These are phyloP conservation scores for Venturia asperata DNA, from an alignment of 2,329 filamentous ascomycete genomes.

Conservation along the genomic window DNA sequence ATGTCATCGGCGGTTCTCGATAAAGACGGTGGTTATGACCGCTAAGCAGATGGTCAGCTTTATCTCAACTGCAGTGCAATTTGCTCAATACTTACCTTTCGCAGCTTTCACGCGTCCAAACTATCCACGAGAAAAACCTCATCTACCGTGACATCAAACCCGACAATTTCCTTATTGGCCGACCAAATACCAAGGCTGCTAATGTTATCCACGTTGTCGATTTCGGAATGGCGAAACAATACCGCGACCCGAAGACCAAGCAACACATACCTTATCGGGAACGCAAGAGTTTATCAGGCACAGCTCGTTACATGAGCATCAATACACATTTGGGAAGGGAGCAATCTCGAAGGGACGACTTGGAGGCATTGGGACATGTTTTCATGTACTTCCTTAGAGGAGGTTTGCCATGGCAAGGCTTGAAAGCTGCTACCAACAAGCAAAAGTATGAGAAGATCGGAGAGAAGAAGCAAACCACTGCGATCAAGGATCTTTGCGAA, in stretches of 20 bases:
- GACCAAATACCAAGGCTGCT: constrained; percentile 84
- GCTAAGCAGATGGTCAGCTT: constrained; percentile 87
- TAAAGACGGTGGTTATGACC: constrained; percentile 98
- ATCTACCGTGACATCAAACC: constrained; percentile 99
- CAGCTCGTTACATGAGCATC: constrained; percentile 98
- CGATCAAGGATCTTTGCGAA: constrained; percentile 94
- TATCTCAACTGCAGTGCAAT: neutral
- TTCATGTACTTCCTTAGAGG: constrained; percentile 64
- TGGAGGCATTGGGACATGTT: constrained; percentile 72
- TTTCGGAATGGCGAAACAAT: constrained; percentile 99
- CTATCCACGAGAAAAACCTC: constrained; percentile 97
- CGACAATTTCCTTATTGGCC: constrained; percentile 96
- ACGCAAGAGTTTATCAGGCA: constrained; percentile 92
- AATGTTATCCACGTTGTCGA: constrained; percentile 98
- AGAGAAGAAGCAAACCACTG: constrained; percentile 98
- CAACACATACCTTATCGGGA: constrained; percentile 98
- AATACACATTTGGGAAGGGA: constrained; percentile 96
- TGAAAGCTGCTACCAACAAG: constrained; percentile 68
- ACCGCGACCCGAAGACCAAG: constrained; percentile 96
- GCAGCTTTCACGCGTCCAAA: constrained; percentile 81
- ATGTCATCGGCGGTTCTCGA: constrained; percentile 88
- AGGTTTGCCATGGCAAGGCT: constrained; percentile 60
- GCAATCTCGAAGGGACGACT: constrained; percentile 89
- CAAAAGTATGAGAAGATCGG: constrained; percentile 99
- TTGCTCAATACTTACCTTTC: constrained; percentile 10